These are phyloP conservation scores for Aspergillus hortae DNA, from an alignment of 2,329 filamentous ascomycete species.

Conservation along the genomic window DNA sequence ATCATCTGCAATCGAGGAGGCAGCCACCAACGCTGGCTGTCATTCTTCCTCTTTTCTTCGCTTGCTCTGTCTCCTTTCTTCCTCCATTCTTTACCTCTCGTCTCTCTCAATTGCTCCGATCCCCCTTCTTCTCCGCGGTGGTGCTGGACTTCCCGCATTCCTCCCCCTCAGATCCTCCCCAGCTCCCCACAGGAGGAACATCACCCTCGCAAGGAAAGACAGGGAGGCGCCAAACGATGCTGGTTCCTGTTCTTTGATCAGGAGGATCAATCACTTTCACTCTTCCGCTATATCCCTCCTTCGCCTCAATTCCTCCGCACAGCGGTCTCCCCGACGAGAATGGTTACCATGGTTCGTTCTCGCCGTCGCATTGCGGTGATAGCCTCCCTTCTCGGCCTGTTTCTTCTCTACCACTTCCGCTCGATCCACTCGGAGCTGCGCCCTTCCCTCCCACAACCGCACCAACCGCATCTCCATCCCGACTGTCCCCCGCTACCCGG, in stretches of 20 bases:
- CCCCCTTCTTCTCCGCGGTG: not conserved
- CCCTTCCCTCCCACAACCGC: conserved; percentile 24
- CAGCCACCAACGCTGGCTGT: conserved; percentile 7
- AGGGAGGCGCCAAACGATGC: conserved; percentile 8
- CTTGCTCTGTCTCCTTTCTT: not conserved
- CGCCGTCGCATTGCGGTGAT: conserved; percentile 40
- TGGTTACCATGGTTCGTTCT: conserved; percentile 42
- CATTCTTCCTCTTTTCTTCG: not conserved
- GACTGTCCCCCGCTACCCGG: conserved; percentile 37
- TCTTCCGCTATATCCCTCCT: conserved; percentile 1
- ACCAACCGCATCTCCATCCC: conserved; percentile 2
- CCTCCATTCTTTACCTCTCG: not conserved
- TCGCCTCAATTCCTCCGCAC: not conserved
- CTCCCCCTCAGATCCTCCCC: not conserved
- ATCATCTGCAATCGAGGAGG: conserved; percentile 9
- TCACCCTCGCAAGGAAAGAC: not conserved
- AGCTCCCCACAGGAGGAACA: not conserved
- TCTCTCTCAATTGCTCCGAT: not conserved
- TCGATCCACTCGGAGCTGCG: conserved; percentile 59
- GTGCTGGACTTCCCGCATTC: not conserved
- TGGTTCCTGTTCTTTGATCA: conserved; percentile 1
- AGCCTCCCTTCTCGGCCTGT: conserved; percentile 55
- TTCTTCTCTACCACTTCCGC: conserved; percentile 58
- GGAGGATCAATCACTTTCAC: conserved; percentile 10
- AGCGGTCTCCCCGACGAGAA: conserved; percentile 11